Evolutionary conservation across 352 stramenopile genomes (phyloP).

Genomic region (Phytophthora fragariaefolia): DNA sequence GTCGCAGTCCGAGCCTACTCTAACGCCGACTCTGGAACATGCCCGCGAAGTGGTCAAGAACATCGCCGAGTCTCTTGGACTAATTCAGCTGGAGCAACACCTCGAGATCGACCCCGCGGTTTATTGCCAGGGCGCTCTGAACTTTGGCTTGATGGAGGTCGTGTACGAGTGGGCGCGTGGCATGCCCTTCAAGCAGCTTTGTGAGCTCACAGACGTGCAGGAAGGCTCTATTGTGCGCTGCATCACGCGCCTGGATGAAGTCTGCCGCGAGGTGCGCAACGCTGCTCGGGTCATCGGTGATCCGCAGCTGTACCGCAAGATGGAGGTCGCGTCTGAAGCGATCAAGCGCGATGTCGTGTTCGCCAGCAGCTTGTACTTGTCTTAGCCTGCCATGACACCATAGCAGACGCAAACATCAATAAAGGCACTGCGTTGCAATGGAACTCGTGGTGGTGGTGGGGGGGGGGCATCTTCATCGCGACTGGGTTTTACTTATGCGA

Average conservation of each 20-base stretch:
- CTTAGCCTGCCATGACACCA: too few species aligned
- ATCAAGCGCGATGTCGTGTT: constrained; percentile 99
- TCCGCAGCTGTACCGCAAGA: constrained; percentile 96
- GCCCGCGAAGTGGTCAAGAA: constrained; percentile 90
- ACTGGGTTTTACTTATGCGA: too few species aligned
- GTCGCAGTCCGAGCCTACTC: constrained; percentile 74
- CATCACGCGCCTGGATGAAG: constrained; percentile 98
- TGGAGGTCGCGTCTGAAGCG: constrained; percentile 96
- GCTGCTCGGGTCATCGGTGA: constrained; percentile 95
- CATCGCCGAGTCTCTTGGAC: constrained; percentile 80
- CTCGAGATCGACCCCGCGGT: constrained; percentile 92
- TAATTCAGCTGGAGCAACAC: constrained; percentile 86
- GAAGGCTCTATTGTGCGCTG: constrained; percentile 98
- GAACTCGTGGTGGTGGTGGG: too few species aligned
- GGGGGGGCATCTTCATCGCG: too few species aligned
- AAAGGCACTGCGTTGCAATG: too few species aligned
- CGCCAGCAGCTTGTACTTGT: constrained; percentile 95
- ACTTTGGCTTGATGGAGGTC: constrained; percentile 95
- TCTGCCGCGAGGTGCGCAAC: constrained; percentile 97
- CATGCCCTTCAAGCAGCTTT: constrained; percentile 97
- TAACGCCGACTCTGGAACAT: constrained; percentile 73
- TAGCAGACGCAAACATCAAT: too few species aligned
- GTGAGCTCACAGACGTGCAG: constrained; percentile 95
- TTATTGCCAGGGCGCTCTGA: constrained; percentile 92
- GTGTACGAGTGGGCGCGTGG: constrained; percentile 99